Base-by-base conservation (phyloP, 495 filamentous ascomycete species). In the Aspergillus affinis region DNA sequence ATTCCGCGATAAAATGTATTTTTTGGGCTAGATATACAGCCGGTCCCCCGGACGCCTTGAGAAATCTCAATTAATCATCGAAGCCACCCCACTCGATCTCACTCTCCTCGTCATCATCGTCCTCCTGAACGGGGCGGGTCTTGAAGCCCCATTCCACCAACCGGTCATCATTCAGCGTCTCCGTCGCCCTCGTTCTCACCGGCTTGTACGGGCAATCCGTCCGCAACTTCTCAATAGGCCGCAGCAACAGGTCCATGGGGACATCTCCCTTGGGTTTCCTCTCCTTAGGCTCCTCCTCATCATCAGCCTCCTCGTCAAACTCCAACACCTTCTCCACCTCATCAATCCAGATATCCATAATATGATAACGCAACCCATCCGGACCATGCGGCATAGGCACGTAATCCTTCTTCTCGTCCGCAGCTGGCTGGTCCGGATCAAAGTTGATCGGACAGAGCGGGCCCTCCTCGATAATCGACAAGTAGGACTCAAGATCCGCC, bases 331-430 rank as follows among this genome's bases (percentile, higher is more conserved):
- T 87, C 72, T 91, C 90, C 59, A 89, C 71, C 77, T 94, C 91
- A 72, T 96, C 91, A 41, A 96, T 80, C 83, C 90, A 99, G 44
- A 97, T 84, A 80, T 99, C 94, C 60, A 93, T 68, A 20, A 97
- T 80, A 73, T 99, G 94, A 69, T 93, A 88, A 53, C 92, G 79
- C 65, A 99, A 66, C 0, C 94, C 94, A 66, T 93, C 88, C 1
- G 92, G 88, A 0, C 78, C 78, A 60, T 79, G 78, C 13, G 78
- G 76, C 78, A 80, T 80, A 27, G 74, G 68, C 15, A 77, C 62
- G 18, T 68, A 71, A 48, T 74, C 65, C 0, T 65, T 67, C 49
- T 69, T 59, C 47, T 72, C 70, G 51, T 73, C 70, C 8, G 69
- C 64, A 0, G 57, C 32, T 3, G 62, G 58, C 27, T 79, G 69